Base-by-base conservation (phyloP, 2,329 filamentous ascomycete genomes). In the Penicillium sclerotigenum region DNA sequence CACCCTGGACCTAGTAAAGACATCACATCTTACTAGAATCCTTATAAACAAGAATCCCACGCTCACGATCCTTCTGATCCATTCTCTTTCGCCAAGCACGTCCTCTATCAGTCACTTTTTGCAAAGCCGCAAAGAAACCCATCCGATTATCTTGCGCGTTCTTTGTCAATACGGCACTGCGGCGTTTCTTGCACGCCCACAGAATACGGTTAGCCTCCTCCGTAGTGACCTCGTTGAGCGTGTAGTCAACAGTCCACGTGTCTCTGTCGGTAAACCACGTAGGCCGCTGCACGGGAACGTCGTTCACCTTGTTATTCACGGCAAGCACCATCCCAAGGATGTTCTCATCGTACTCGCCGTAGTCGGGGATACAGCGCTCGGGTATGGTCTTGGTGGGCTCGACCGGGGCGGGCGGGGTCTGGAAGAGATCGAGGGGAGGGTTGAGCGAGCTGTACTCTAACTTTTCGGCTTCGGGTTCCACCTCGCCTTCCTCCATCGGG, bases 201-300 rank as follows among this genome's bases (percentile, higher is more conserved):
- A 91, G 91, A 24, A 88, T 71, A 0, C 54, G 72, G 57, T 71
- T 72, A 1, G 82, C 83, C 10, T 77, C 75, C 0, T 60, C 40
- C 3, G 72, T 60, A 0, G 73, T 50, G 2, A 91, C 77, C 61
- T 92, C 88, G 43, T 82, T 80, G 46, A 97, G 75, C 34, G 86
- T 81, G 73, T 96, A 97, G 64, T 94, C 85, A n/a, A 97, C 77
- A 0, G 76, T 71, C 92, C 92, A 97, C 8, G 76, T 67, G 61
- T 85, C 80, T 0, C 65, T 20, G 14, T 65, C 31, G 0, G 49
- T 71, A 43, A 87, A 69, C 40, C 40, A 18, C 4, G 22, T 28
- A 0, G 91, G 89, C 3, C 91, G 85, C 0, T 76, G 68, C 1
- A 90, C 83, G 52, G 82, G 81, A 13, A 76, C 52, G 18, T 83